A percentile compares a stretch with the other conserved stretches of the same genome.
Evolutionary conservation across 257 asterid species (phyloP).

Genomic region (Penstemon davidsonii): DNA sequence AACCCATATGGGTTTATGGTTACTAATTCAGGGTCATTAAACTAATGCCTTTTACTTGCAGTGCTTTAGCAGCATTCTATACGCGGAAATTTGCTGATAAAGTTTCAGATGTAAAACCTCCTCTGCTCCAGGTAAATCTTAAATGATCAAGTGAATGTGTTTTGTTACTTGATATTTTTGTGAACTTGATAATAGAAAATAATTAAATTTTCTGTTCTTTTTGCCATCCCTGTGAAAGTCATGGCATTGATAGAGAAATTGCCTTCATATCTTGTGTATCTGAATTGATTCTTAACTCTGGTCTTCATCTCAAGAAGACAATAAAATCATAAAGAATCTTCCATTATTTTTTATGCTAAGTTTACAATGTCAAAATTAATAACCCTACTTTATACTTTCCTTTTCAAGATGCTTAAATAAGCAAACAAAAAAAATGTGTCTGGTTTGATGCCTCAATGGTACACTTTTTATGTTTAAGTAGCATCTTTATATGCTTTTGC

Average conservation of each 20-base stretch:
- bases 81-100: constrained; percentile 77
- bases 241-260: constrained; percentile 8
- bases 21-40: constrained; percentile 21
- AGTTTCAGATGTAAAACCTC: constrained; percentile 72
- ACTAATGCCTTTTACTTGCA: constrained; percentile 42
- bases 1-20: constrained; percentile 18
- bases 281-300: constrained; percentile 12
- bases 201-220: not conserved
- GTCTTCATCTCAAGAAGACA: constrained; percentile 10
- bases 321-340: not conserved
- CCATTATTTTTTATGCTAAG: constrained; percentile 2
- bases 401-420: constrained; percentile 16
- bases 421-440: not conserved
- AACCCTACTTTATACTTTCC: constrained; percentile 4
- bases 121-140: constrained; percentile 78
- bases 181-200: constrained; percentile 15
- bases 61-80: constrained; percentile 96
- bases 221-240: not conserved
- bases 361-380: not conserved
- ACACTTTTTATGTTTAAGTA: constrained; percentile 9
- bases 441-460: constrained; percentile 11
- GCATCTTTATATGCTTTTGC: constrained; percentile 15
- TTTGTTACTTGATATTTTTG: constrained; percentile 23
- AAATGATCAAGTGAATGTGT: constrained; percentile 27
- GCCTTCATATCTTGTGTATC: not conserved